Conservation (phyloP, 495 filamentous ascomycete genomes). For the Neurospora sp. region DNA sequence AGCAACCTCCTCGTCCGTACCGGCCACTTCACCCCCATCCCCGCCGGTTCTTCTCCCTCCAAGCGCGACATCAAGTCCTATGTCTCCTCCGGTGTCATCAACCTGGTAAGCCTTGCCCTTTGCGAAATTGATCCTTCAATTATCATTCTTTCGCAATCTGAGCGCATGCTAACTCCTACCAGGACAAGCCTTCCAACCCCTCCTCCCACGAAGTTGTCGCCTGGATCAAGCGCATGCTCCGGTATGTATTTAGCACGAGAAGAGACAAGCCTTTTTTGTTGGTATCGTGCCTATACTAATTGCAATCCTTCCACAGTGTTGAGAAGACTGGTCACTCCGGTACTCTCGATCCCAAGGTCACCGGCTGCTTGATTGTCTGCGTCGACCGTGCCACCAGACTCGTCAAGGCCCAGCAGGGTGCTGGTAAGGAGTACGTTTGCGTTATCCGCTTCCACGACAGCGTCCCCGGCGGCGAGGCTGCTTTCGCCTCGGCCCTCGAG, state of each 20-base stretch:
- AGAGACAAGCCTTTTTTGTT: neutral
- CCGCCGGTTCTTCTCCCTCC: conserved; percentile 72
- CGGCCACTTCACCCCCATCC: conserved; percentile 89
- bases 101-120: conserved; percentile 27
- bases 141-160: neutral
- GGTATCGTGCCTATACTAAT: conserved; percentile 12
- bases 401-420: conserved; percentile 96
- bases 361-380: conserved; percentile 91
- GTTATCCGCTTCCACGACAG: conserved; percentile 88
- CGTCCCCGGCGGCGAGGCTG: conserved; percentile 79
- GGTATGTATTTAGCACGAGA: conserved; percentile 38
- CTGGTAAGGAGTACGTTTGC: conserved; percentile 75
- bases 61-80: conserved; percentile 93
- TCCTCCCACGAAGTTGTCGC: conserved; percentile 97
- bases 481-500: conserved; percentile 84
- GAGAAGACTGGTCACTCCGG: conserved; percentile 98
- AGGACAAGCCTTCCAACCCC: conserved; percentile 93
- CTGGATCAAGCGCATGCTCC: conserved; percentile 94
- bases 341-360: conserved; percentile 75
- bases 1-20: conserved; percentile 76
- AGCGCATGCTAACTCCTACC: conserved; percentile 26
- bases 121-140: neutral
- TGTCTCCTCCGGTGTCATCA: conserved; percentile 92
- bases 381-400: conserved; percentile 91
- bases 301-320: conserved; percentile 41